Evolutionary conservation across 495 filamentous ascomycete genomes (phyloP).

Genomic region (Alectoria sarmentosa): DNA sequence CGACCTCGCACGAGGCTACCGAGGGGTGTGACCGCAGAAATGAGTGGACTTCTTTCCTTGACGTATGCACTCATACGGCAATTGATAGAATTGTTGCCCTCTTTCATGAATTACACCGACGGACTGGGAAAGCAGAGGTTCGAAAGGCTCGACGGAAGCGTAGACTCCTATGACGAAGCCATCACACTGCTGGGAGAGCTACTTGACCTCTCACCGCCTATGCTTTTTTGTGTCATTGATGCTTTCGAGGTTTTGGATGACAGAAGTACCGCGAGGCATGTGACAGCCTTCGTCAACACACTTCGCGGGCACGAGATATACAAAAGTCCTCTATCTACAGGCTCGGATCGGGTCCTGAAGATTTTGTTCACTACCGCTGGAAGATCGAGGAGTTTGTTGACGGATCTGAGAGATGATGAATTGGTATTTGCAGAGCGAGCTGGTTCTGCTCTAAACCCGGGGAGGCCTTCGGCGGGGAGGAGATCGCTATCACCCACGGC

Average conservation of each 20-base stretch:
- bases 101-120: conserved; percentile 26
- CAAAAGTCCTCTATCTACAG: neutral
- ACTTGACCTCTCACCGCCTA: conserved; percentile 9
- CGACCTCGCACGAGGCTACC: conserved; percentile 23
- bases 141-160: conserved; percentile 9
- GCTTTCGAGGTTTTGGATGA: conserved; percentile 6
- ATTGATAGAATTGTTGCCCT: conserved; percentile 39
- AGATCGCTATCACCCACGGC: neutral
- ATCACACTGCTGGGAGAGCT: conserved; percentile 9
- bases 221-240: conserved; percentile 18
- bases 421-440: conserved; percentile 7
- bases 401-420: neutral
- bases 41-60: conserved; percentile 38
- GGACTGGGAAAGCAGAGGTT: neutral
- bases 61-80: conserved; percentile 45
- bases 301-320: conserved; percentile 5
- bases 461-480: conserved; percentile 5
- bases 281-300: neutral
- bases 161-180: conserved; percentile 1
- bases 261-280: neutral
- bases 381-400: conserved; percentile 3
- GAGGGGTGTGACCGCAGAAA: conserved; percentile 29
- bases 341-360: conserved; percentile 5
- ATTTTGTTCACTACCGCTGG: conserved; percentile 12
- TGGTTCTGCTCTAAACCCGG: neutral